Evolutionary conservation across 2,329 filamentous ascomycete genomes (phyloP).

Genomic region (Phialophora verrucosa): DNA sequence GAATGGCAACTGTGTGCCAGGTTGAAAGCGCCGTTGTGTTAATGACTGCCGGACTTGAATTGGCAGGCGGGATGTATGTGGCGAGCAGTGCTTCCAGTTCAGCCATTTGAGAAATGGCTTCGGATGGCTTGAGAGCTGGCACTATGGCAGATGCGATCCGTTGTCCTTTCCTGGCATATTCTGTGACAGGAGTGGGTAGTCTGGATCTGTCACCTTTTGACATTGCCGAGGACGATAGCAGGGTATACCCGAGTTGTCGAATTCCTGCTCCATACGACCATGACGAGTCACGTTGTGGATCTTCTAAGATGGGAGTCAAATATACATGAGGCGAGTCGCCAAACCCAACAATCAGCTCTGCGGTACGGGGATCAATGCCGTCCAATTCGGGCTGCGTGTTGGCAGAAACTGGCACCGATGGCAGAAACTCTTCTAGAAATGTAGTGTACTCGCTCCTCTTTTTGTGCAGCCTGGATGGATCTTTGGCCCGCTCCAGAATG

Average conservation of each 20-base stretch:
- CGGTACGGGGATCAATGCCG: slow-evolving; percentile 56
- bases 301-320: slow-evolving; percentile 68
- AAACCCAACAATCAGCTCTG: slow-evolving; percentile 58
- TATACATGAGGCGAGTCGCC: slow-evolving; percentile 58
- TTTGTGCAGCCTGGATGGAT: slow-evolving; percentile 27
- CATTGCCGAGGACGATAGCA: slow-evolving; percentile 44
- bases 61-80: background rate
- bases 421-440: slow-evolving; percentile 47
- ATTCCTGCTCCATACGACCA: slow-evolving; percentile 61
- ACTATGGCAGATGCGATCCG: slow-evolving; percentile 42
- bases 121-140: background rate
- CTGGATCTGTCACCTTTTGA: background rate
- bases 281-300: slow-evolving; percentile 59
- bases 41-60: too few species aligned
- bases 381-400: slow-evolving; percentile 22
- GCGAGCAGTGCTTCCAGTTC: slow-evolving; percentile 13
- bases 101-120: background rate
- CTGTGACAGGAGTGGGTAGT: slow-evolving; percentile 31
- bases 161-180: slow-evolving; percentile 36
- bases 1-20: slow-evolving; percentile 31
- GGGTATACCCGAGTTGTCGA: slow-evolving; percentile 62
- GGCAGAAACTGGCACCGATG: background rate
- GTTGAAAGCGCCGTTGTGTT: slow-evolving; percentile 6
- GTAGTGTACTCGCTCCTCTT: slow-evolving; percentile 39
- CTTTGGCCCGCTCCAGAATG: slow-evolving; percentile 45